Evolutionary conservation across 2,329 filamentous ascomycete species (phyloP).

Genomic region (Colletotrichum cuscutae): DNA sequence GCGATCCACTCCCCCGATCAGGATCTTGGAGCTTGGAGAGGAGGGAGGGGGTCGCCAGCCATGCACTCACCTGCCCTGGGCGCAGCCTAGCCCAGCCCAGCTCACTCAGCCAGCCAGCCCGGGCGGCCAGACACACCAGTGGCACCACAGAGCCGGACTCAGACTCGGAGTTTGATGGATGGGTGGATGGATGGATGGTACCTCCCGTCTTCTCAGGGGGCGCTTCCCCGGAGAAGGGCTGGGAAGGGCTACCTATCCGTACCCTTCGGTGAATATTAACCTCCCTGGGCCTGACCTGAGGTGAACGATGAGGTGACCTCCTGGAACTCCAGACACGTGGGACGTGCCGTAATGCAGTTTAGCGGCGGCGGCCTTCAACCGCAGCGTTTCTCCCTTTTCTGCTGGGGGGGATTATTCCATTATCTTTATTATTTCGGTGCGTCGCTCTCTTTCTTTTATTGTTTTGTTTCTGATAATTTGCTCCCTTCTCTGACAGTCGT

Average conservation of each 20-base stretch:
- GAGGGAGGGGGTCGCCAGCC: constrained; percentile 3
- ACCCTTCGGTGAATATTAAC: constrained; percentile 28
- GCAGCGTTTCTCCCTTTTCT: constrained; percentile 12
- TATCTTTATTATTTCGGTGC: neutral
- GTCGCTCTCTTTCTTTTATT: neutral
- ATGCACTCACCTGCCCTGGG: constrained; percentile 17
- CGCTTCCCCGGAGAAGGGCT: constrained; percentile 16
- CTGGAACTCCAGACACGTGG: constrained; percentile 28
- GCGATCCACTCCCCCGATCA: constrained; percentile 34
- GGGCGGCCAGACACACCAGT: constrained; percentile 9
- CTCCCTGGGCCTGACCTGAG: neutral
- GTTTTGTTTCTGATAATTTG: neutral
- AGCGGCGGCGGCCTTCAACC: constrained; percentile 26
- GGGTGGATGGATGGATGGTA: constrained; percentile 10
- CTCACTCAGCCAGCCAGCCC: constrained; percentile 9
- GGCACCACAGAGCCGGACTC: neutral
- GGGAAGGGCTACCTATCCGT: neutral
- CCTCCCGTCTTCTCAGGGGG: constrained; percentile 20
- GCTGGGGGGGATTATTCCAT: neutral
- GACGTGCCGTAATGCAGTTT: constrained; percentile 29
- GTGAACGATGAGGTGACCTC: neutral
- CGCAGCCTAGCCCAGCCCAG: constrained; percentile 24
- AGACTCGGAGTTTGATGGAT: constrained; percentile 11
- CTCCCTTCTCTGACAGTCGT: constrained; percentile 2
- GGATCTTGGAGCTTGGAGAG: constrained; percentile 17